These are phyloP conservation scores for Linum trigynum DNA, from an alignment of 345 rosid species.

Conservation along the genomic window DNA sequence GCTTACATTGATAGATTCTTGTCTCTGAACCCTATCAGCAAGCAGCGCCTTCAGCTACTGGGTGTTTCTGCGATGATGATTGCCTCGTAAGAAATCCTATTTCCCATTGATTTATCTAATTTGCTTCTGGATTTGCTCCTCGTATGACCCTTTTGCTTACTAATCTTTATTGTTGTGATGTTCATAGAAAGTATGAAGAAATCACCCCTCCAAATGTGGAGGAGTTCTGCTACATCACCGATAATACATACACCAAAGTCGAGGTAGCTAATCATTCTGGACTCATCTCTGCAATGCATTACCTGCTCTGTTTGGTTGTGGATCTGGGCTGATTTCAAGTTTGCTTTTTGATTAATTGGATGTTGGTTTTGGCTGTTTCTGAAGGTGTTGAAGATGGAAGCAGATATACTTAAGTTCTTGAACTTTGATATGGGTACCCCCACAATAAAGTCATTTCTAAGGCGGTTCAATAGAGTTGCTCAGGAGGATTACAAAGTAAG, in stretches of 20 bases:
- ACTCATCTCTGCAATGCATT: not conserved
- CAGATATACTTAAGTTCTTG: constrained; percentile 46
- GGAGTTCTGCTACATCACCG: constrained; percentile 66
- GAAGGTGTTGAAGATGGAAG: constrained; percentile 74
- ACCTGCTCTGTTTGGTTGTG: too few relatives aligned
- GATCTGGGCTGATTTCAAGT: not conserved
- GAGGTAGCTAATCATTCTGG: constrained; percentile 22
- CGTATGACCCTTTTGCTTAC: not conserved
- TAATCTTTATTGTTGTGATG: constrained; percentile 1
- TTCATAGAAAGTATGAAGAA: constrained; percentile 69
- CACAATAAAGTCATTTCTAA: constrained; percentile 50
- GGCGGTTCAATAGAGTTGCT: constrained; percentile 53
- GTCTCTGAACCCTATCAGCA: constrained; percentile 35
- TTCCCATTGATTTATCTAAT: not conserved
- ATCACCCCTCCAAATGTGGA: constrained; percentile 56
- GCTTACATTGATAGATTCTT: constrained; percentile 55
- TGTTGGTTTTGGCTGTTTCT: not conserved
- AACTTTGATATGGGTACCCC: constrained; percentile 68
- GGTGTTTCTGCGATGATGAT: constrained; percentile 87
- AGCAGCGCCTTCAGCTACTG: constrained; percentile 61
- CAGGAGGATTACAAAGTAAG: constrained; percentile 54
- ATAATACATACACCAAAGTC: constrained; percentile 53
- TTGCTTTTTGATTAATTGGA: not conserved
- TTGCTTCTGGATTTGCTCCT: not conserved
- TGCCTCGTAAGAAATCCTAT: constrained; percentile 55